phyloP scores from a whole-genome alignment of 106 monocot species.

The Apostasia ramifera region DNA sequence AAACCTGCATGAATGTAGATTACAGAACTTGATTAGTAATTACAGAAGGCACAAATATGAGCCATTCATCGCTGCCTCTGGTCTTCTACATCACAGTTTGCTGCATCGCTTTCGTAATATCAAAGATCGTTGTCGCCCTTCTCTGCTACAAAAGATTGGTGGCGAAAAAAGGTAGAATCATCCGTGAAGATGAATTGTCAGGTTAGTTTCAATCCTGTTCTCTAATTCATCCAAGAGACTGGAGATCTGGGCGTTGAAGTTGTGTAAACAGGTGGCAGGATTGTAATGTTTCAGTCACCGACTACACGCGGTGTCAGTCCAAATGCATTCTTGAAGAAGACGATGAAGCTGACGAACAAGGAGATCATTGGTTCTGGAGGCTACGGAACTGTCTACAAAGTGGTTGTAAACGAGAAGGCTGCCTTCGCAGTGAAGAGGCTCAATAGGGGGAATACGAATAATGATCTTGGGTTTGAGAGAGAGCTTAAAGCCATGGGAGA shows the following conservation, averaged over 20 bases:
- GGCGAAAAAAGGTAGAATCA: conserved; percentile 32
- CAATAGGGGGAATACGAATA: conserved; percentile 55
- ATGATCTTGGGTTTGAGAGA: conserved; percentile 66
- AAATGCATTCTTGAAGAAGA: conserved; percentile 51
- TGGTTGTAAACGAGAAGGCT: conserved; percentile 37
- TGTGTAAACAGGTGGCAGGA: conserved; percentile 47
- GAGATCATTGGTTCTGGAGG: conserved; percentile 87
- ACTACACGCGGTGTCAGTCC: conserved; percentile 42
- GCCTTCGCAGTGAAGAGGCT: conserved; percentile 83
- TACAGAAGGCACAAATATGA: conserved; percentile 18
- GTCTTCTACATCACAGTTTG: conserved; percentile 65
- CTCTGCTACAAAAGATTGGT: conserved; percentile 72
- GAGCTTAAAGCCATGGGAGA: conserved; percentile 77
- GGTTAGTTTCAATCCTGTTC: conserved; percentile 15
- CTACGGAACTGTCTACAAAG: conserved; percentile 68
- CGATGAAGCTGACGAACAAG: conserved; percentile 74
- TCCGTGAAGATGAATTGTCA: conserved; percentile 42
- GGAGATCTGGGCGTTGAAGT: not conserved
- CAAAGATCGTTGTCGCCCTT: conserved; percentile 62
- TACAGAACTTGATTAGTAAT: too few species aligned
- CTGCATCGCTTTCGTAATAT: conserved; percentile 57
- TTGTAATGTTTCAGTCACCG: conserved; percentile 63
- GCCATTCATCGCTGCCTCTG: conserved; percentile 7
- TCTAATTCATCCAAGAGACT: not conserved
- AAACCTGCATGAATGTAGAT: too few species aligned